These are phyloP conservation scores for Phoenix dactylifera DNA, from an alignment of 176 grass and related monocot genomes.

Conservation along the genomic window DNA sequence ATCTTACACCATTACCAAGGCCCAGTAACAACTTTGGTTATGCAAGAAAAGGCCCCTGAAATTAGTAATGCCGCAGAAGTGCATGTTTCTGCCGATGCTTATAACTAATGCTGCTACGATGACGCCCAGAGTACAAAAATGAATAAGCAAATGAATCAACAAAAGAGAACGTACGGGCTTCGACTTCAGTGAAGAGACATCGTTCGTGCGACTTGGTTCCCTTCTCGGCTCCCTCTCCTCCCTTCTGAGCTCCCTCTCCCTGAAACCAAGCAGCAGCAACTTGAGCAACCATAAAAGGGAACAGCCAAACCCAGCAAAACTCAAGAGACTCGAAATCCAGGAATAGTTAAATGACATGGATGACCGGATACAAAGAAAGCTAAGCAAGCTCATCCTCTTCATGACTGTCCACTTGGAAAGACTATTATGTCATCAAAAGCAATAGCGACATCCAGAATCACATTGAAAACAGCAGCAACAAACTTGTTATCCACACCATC, in stretches of 20 bases:
- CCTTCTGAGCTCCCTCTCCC: constrained; percentile 19
- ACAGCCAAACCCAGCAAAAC: background rate
- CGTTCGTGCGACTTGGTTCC: constrained; percentile 34
- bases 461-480: no score
- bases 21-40: no score
- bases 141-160: constrained; percentile 43
- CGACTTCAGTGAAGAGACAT: constrained; percentile 41
- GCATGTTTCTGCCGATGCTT: background rate
- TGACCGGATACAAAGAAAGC: no score
- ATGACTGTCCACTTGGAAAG: no score
- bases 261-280: background rate
- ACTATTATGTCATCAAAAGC: no score
- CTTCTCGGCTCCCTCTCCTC: constrained; percentile 34
- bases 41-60: background rate
- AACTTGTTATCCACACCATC: no score
- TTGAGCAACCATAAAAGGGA: background rate
- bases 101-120: constrained; percentile 14
- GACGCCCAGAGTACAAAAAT: constrained; percentile 38
- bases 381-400: no score
- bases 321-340: no score
- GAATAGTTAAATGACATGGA: no score
- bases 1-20: no score
- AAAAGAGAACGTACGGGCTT: constrained; percentile 64
- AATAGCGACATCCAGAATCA: no score
- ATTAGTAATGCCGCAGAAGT: no score